Conservation (phyloP, 2,329 filamentous ascomycete genomes). For the Neopestalotiopsis rosae region DNA sequence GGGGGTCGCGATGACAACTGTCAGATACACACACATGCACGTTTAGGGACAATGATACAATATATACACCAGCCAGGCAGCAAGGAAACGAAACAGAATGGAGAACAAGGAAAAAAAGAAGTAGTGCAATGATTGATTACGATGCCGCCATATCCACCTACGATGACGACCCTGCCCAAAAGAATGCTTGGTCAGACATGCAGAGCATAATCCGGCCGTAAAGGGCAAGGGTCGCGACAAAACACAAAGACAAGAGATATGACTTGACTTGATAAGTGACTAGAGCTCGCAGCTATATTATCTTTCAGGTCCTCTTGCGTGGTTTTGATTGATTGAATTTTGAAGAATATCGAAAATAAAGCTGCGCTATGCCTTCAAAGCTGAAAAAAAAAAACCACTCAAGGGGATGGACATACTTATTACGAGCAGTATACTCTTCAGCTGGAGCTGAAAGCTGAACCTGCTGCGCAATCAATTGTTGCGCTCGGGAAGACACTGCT, state of each 20-base stretch:
- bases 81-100: background rate
- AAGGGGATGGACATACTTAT: too few relatives aligned
- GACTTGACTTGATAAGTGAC: background rate
- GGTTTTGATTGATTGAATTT: background rate
- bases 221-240: background rate
- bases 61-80: background rate
- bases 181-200: constrained; percentile 5
- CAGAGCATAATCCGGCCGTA: constrained; percentile 2
- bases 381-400: background rate
- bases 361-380: background rate
- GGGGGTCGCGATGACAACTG: constrained; percentile 5
- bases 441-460: background rate
- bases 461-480: background rate
- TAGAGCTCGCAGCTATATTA: background rate
- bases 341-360: background rate
- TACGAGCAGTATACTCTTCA: background rate
- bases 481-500: background rate
- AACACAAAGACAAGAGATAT: background rate
- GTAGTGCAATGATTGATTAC: background rate
- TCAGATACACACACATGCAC: background rate
- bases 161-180: background rate
- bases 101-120: background rate
- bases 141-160: background rate
- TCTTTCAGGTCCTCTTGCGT: background rate
- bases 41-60: background rate